Conservation (phyloP, 257 asterid genomes). For the Plantago ovata region DNA sequence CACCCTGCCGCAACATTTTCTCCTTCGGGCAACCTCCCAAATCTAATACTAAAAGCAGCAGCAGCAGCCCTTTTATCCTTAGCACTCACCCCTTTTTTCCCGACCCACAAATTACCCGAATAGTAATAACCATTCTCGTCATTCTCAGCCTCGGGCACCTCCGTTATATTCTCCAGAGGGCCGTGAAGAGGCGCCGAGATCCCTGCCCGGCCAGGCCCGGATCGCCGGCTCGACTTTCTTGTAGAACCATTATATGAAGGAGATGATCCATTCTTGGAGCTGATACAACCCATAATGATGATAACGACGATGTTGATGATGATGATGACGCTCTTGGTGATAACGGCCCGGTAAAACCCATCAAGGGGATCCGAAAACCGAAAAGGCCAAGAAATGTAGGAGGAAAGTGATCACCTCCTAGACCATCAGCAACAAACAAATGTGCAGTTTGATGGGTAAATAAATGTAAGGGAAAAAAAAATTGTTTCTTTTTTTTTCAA, state of each 20-base stretch:
- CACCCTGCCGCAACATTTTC: conserved; percentile 73
- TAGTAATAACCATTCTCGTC: conserved; percentile 10
- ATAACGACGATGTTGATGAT: too few relatives aligned
- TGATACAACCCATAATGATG: conserved; percentile 84
- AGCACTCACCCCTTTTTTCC: conserved; percentile 22
- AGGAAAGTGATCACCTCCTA: conserved; percentile 18
- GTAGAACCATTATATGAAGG: conserved; percentile 30
- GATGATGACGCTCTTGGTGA: too few relatives aligned
- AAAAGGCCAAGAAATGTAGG: conserved; percentile 16
- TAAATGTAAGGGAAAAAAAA: too few relatives aligned
- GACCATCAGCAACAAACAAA: not conserved
- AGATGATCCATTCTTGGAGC: conserved; percentile 65
- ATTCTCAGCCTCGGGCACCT: conserved; percentile 59
- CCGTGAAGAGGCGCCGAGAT: conserved; percentile 37
- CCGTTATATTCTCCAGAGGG: conserved; percentile 74
- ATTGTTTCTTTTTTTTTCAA: too few relatives aligned
- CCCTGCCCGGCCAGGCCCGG: conserved; percentile 18
- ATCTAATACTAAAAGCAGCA: conserved; percentile 52
- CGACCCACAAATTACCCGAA: conserved; percentile 30
- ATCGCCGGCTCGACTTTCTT: conserved; percentile 16
- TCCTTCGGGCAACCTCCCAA: conserved; percentile 61
- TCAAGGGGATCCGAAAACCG: conserved; percentile 34
- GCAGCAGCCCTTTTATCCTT: conserved; percentile 32
- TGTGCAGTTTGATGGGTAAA: too few relatives aligned
- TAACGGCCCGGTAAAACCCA: conserved; percentile 73